These are phyloP conservation scores for Pleurozium schreberi DNA, from an alignment of 225 moss, liverwort and hornwort species.

Conservation along the genomic window DNA sequence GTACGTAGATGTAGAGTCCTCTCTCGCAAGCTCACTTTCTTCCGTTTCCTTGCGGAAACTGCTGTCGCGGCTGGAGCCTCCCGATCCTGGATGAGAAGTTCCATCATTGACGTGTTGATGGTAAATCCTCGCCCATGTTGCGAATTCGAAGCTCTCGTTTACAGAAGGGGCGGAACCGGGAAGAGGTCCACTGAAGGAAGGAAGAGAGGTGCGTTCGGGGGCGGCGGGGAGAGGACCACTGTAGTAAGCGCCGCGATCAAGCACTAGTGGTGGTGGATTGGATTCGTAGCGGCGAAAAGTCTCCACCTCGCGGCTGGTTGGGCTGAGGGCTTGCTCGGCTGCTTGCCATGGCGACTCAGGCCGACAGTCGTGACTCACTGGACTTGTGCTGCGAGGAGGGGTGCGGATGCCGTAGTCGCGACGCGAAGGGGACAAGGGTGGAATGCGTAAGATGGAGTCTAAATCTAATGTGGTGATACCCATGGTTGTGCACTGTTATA, in stretches of 20 bases:
- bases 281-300: slow-evolving; percentile 3
- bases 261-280: background rate
- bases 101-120: slow-evolving; percentile 12
- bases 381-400: background rate
- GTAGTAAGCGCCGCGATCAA: slow-evolving; percentile 10
- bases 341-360: slow-evolving; percentile 25
- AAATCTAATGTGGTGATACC: background rate
- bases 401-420: slow-evolving; percentile 45
- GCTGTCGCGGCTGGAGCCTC: background rate
- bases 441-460: background rate
- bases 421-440: slow-evolving; percentile 6
- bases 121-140: slow-evolving; percentile 6
- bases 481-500: background rate
- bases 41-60: background rate
- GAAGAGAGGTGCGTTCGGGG: background rate
- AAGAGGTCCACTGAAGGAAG: slow-evolving; percentile 15
- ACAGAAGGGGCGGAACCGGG: background rate
- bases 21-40: background rate
- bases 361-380: background rate
- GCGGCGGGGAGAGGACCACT: slow-evolving; percentile 25
- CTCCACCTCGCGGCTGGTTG: background rate
- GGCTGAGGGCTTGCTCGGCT: background rate
- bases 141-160: background rate
- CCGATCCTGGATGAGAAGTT: background rate
- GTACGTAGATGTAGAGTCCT: background rate